Evolutionary conservation across 768 basidiomycete species (phyloP).

Genomic region (Termitomyces sp.): DNA sequence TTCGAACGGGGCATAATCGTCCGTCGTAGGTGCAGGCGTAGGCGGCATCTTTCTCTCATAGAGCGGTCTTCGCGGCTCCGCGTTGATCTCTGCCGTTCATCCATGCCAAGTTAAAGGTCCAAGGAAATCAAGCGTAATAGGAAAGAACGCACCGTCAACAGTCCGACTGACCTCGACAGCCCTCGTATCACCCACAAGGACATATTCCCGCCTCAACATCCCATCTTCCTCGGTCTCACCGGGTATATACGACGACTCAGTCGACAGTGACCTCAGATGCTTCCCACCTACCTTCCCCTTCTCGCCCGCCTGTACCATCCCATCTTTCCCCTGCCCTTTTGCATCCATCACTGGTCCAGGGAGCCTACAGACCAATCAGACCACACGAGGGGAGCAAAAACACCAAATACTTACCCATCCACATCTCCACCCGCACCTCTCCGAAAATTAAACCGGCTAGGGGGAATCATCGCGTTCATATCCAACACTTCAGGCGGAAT

Average conservation of each 20-base stretch:
- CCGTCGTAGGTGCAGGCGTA: conserved; percentile 44
- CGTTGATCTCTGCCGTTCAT: conserved; percentile 50
- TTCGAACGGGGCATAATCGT: conserved; percentile 36
- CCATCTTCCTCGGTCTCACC: conserved; percentile 85
- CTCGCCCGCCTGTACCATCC: neutral
- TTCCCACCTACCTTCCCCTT: neutral
- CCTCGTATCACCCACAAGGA: conserved; percentile 84
- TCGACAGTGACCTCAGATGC: conserved; percentile 32
- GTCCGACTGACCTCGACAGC: conserved; percentile 90
- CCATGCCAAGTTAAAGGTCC: neutral
- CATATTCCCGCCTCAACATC: conserved; percentile 80
- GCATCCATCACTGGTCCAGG: neutral
- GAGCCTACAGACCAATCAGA: neutral
- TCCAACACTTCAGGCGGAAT: conserved; percentile 31
- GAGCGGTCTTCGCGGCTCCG: conserved; percentile 52
- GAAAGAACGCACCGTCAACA: conserved; percentile 68
- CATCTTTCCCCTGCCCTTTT: neutral
- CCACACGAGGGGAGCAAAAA: neutral
- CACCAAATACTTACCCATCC: conserved; percentile 16
- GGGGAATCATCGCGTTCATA: conserved; percentile 37
- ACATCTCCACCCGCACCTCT: conserved; percentile 17
- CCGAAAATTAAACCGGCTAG: conserved; percentile 74
- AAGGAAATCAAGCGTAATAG: neutral
- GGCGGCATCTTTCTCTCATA: conserved; percentile 49
- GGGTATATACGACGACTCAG: conserved; percentile 66